Evolutionary conservation across 2,329 filamentous ascomycete species (phyloP), one percentile per base, ranked within the genome.

Genomic region (Parastagonospora nodorum): DNA sequence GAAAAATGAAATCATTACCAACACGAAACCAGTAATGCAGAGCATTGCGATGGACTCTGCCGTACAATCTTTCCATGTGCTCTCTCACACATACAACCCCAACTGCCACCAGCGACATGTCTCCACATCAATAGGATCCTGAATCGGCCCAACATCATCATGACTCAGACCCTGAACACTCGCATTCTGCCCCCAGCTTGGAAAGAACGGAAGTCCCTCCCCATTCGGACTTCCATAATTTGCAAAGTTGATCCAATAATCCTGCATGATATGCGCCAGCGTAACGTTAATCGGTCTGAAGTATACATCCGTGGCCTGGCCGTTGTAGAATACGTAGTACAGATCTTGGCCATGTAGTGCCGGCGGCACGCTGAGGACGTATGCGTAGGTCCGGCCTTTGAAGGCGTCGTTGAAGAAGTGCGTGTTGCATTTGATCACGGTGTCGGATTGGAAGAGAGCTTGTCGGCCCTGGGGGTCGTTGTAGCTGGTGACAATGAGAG

Each of bases 271-370:
- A 15, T 35, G 32, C n/a, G 32, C 32, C 32, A 35, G 6, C n/a
- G 32, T 35, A 11, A 35, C 15, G 11, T 35, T 35, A 2, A 35
- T 8, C 2, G 32, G 32, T 2, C 32, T 12, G 5, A 12, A 35
- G 12, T 14, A 35, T 5, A 35, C 32, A n/a, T 35, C 32, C 12
- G 32, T 35, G 2, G 32, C 32, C 32, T 35, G 32, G 6, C 32
- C 40, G 12, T 49, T 41, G 44, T 55, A 56, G 24, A 42, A 56
- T 0, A 41, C 50, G 37, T 53, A 41, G 14, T 42, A 33, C 8
- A 53, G 19, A 32, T 56, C 53, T n/a, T 29, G 16, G 19, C 36
- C 50, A 36, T 56, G 53, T 2, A 50, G 12, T 8, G 35, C 55
- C 11, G 57, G 57, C 11, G 37, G 36, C 1, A 52, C 31, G 8